Evolutionary conservation across 106 monocot genomes (phyloP).

Genomic region (Phalaenopsis aphrodite): DNA sequence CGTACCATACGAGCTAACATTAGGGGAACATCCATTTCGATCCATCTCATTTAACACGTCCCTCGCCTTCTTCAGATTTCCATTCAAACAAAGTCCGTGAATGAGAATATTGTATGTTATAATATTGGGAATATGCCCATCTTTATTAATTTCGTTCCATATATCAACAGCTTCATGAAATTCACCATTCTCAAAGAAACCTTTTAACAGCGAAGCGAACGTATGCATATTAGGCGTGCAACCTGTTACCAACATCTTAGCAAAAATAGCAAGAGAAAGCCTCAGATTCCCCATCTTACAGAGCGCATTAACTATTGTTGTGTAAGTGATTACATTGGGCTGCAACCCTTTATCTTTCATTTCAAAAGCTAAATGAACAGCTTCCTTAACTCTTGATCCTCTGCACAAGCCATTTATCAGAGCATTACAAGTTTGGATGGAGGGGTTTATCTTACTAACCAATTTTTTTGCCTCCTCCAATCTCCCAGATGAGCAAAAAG

Average conservation of each 20-base stretch:
- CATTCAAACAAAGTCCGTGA: slow-evolving; percentile 61
- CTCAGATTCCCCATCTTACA: slow-evolving; percentile 41
- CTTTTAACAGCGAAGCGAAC: slow-evolving; percentile 54
- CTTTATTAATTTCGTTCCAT: slow-evolving; percentile 50
- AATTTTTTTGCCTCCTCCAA: slow-evolving; percentile 56
- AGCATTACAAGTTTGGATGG: slow-evolving; percentile 52
- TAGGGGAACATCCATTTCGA: slow-evolving; percentile 36
- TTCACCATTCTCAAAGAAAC: slow-evolving; percentile 41
- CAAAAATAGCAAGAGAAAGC: slow-evolving; percentile 47
- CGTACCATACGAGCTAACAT: slow-evolving; percentile 51
- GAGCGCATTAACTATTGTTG: slow-evolving; percentile 54
- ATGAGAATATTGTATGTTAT: slow-evolving; percentile 78
- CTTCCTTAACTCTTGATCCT: slow-evolving; percentile 39
- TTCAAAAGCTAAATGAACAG: slow-evolving; percentile 33
- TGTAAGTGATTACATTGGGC: slow-evolving; percentile 75
- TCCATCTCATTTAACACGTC: slow-evolving; percentile 44
- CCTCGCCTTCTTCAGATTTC: slow-evolving; percentile 35
- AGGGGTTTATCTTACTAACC: slow-evolving; percentile 18
- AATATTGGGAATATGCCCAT: slow-evolving; percentile 42
- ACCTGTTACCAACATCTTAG: slow-evolving; percentile 54
- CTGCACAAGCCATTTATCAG: slow-evolving; percentile 51
- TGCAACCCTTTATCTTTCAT: slow-evolving; percentile 41
- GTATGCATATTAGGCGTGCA: slow-evolving; percentile 54
- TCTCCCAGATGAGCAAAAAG: slow-evolving; percentile 36
- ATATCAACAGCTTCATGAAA: slow-evolving; percentile 44